phyloP scores from a whole-genome alignment of 192 early-diverging fungal species.

The Paraglomus brasilianum region DNA sequence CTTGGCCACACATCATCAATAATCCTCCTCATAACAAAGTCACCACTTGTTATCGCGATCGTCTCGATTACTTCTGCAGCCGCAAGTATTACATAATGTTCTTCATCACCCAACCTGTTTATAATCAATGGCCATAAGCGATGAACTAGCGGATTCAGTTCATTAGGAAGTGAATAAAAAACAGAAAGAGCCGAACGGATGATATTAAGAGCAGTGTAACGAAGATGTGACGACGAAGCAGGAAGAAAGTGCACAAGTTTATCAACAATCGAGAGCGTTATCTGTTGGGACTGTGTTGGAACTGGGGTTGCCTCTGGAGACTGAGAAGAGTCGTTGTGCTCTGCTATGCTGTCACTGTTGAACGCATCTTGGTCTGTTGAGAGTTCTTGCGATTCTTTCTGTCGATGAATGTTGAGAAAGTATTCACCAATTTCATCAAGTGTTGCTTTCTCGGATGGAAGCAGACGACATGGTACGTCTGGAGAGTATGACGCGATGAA shows the following conservation, averaged over 20 bases:
- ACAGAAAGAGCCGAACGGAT: constrained; percentile 41
- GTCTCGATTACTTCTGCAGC: constrained; percentile 37
- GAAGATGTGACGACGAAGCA: constrained; percentile 45
- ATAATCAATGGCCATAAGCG: constrained; percentile 52
- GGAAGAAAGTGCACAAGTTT: constrained; percentile 53
- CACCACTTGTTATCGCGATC: constrained; percentile 36
- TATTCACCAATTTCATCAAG: constrained; percentile 47
- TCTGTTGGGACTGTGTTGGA: constrained; percentile 42
- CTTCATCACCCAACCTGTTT: constrained; percentile 36
- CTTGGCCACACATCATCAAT: constrained; percentile 44
- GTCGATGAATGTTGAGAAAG: constrained; percentile 38
- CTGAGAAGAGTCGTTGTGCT: not conserved
- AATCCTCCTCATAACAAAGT: constrained; percentile 41
- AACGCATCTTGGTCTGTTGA: constrained; percentile 13
- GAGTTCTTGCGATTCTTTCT: constrained; percentile 28
- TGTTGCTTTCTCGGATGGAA: constrained; percentile 13
- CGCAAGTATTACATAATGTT: constrained; percentile 39
- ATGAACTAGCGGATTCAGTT: constrained; percentile 50
- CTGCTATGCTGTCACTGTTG: not conserved
- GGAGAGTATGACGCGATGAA: constrained; percentile 15
- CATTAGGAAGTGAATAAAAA: constrained; percentile 36
- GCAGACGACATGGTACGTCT: not conserved
- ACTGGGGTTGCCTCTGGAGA: constrained; percentile 4
- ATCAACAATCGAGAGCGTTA: constrained; percentile 45
- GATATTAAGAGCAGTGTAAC: constrained; percentile 40